Conservation (phyloP, 2,329 filamentous ascomycete species). For the Stachybotrys chartarum region DNA sequence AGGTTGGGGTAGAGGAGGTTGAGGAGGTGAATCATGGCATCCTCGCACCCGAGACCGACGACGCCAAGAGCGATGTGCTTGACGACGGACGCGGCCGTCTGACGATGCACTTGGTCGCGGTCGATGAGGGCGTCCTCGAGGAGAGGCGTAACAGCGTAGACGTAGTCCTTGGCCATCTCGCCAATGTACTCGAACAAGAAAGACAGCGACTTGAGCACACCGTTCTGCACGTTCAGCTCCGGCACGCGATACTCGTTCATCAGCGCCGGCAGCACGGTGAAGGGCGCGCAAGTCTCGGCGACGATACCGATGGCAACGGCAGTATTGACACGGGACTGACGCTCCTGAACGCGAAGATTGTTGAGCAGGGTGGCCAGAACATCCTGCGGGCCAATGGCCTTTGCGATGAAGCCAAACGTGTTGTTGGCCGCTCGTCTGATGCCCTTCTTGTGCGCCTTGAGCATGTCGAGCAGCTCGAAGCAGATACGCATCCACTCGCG, state of each 20-base stretch:
- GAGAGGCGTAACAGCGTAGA: constrained; percentile 93
- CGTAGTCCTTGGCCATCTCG: constrained; percentile 99
- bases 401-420: constrained; percentile 98
- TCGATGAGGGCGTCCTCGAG: constrained; percentile 97
- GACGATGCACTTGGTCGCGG: constrained; percentile 93
- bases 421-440: constrained; percentile 98
- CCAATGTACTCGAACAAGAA: constrained; percentile 99
- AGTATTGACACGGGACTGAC: constrained; percentile 96
- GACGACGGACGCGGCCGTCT: constrained; percentile 92
- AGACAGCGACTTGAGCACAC: constrained; percentile 91
- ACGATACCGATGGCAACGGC: constrained; percentile 98
- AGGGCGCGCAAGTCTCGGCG: constrained; percentile 94
- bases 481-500: constrained; percentile 99
- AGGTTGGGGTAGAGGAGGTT: constrained; percentile 95
- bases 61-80: constrained; percentile 97
- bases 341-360: constrained; percentile 94
- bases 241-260: constrained; percentile 99
- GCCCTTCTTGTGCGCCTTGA: constrained; percentile 99
- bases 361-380: constrained; percentile 92
- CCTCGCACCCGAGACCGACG: constrained; percentile 94
- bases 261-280: constrained; percentile 93
- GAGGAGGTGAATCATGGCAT: constrained; percentile 95
- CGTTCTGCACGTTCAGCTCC: constrained; percentile 97
- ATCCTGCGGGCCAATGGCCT: constrained; percentile 96
- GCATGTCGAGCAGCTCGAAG: constrained; percentile 97